Conservation (phyloP, 139 green algal genomes). For the Spirogloea muscicola region DNA sequence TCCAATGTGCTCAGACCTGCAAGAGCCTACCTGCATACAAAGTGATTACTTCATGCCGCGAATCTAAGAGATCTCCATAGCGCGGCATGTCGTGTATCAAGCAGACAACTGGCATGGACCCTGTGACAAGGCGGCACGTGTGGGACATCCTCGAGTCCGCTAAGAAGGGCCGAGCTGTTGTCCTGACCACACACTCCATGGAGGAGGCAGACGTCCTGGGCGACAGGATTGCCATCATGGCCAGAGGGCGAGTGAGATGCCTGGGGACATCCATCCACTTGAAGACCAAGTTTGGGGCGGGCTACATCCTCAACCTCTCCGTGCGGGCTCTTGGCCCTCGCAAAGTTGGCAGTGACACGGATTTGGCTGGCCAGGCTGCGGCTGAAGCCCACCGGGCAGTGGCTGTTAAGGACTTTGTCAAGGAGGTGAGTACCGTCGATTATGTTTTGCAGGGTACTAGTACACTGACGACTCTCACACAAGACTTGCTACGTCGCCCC, state of each 20-base stretch:
- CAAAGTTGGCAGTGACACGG: not conserved
- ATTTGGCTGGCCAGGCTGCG: not conserved
- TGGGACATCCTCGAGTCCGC: conserved; percentile 39
- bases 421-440: too few relatives aligned
- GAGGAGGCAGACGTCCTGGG: conserved; percentile 60
- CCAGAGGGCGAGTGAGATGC: conserved; percentile 38
- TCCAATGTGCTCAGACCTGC: too few relatives aligned
- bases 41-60: too few relatives aligned
- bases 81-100: too few relatives aligned
- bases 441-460: too few relatives aligned
- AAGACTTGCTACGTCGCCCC: too few relatives aligned
- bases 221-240: conserved; percentile 59
- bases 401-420: conserved; percentile 34
- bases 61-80: too few relatives aligned
- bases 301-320: conserved; percentile 36
- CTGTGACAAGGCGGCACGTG: conserved; percentile 64
- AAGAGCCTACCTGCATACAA: too few relatives aligned
- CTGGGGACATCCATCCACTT: conserved; percentile 51
- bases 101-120: conserved; percentile 83
- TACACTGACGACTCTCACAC: too few relatives aligned
- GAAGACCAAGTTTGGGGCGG: conserved; percentile 49
- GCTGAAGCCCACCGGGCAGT: not conserved
- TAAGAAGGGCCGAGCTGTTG: conserved; percentile 37
- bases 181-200: conserved; percentile 61
- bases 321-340: too few relatives aligned